A percentile compares a stretch with the other conserved stretches of the same genome.
phyloP scores from a whole-genome alignment of 768 basidiomycete genomes.

The Pleurotus ostreatus region DNA sequence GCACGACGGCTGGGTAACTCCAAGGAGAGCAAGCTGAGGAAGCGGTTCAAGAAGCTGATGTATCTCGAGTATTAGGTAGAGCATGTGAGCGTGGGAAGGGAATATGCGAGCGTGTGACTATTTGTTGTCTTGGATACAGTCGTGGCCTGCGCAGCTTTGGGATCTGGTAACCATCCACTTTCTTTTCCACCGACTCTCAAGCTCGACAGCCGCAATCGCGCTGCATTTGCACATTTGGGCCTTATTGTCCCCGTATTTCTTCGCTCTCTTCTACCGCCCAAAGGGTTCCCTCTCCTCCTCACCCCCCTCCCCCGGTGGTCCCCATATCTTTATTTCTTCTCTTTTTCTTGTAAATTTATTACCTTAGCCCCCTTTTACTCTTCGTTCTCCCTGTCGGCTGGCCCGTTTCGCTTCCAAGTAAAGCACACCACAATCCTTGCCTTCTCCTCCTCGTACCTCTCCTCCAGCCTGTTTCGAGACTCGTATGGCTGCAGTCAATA shows the following conservation, averaged over 20 bases:
- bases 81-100: constrained; percentile 1
- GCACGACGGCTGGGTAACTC: constrained; percentile 56
- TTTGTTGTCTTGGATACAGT: constrained; percentile 41
- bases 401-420: constrained; percentile 41
- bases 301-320: constrained; percentile 13
- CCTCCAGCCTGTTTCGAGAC: constrained; percentile 10
- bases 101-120: constrained; percentile 3
- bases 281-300: constrained; percentile 10
- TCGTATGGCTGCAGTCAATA: constrained; percentile 69
- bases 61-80: constrained; percentile 41
- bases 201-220: constrained; percentile 10
- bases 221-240: constrained; percentile 8
- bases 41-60: constrained; percentile 71
- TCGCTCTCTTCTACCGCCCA: constrained; percentile 8
- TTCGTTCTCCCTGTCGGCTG: constrained; percentile 45
- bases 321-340: constrained; percentile 20
- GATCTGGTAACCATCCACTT: constrained; percentile 27
- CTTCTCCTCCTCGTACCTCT: constrained; percentile 12
- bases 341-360: constrained; percentile 17
- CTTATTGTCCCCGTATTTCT: constrained; percentile 10
- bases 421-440: constrained; percentile 34
- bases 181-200: constrained; percentile 2
- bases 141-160: constrained; percentile 17
- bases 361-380: constrained; percentile 19
- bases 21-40: constrained; percentile 51